Evolutionary conservation across 2,329 filamentous ascomycete species (phyloP).

Genomic region (Fusarium sp.): DNA sequence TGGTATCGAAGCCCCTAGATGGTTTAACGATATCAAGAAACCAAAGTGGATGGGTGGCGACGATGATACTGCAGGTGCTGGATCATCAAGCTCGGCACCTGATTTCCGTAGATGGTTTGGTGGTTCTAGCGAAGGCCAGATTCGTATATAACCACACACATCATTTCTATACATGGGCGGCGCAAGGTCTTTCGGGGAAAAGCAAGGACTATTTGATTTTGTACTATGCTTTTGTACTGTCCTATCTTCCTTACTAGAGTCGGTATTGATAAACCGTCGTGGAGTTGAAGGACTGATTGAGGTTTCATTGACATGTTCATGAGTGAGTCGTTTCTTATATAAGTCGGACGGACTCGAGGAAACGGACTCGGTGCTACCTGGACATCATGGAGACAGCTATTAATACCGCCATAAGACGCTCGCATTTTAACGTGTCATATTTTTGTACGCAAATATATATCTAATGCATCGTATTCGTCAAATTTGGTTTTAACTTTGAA

Average conservation of each 20-base stretch:
- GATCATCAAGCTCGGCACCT: slow-evolving; percentile 35
- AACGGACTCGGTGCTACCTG: not conserved
- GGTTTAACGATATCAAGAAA: slow-evolving; percentile 79
- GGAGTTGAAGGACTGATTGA: slow-evolving; percentile 32
- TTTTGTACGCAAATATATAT: slow-evolving; percentile 8
- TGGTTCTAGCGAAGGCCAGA: slow-evolving; percentile 46
- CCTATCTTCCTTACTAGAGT: slow-evolving; percentile 3
- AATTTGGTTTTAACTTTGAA: slow-evolving; percentile 8
- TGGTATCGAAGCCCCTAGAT: slow-evolving; percentile 79
- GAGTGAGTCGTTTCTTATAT: not conserved
- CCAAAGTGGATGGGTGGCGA: slow-evolving; percentile 82
- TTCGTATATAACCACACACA: slow-evolving; percentile 37
- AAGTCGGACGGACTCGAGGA: not conserved
- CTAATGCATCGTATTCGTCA: slow-evolving; percentile 8
- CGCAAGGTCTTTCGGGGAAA: slow-evolving; percentile 20
- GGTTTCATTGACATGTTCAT: slow-evolving; percentile 9
- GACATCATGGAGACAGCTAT: not conserved
- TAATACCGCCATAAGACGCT: slow-evolving; percentile 6
- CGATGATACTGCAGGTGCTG: slow-evolving; percentile 44
- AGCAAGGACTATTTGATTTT: slow-evolving; percentile 13
- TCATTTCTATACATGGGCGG: not conserved
- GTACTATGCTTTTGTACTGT: slow-evolving; percentile 17
- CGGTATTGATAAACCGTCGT: not conserved
- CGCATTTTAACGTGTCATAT: slow-evolving; percentile 6
- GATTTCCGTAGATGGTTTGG: slow-evolving; percentile 68